These are phyloP conservation scores for Penicillium sp. DNA, from an alignment of 2,329 filamentous ascomycete species.

Conservation along the genomic window DNA sequence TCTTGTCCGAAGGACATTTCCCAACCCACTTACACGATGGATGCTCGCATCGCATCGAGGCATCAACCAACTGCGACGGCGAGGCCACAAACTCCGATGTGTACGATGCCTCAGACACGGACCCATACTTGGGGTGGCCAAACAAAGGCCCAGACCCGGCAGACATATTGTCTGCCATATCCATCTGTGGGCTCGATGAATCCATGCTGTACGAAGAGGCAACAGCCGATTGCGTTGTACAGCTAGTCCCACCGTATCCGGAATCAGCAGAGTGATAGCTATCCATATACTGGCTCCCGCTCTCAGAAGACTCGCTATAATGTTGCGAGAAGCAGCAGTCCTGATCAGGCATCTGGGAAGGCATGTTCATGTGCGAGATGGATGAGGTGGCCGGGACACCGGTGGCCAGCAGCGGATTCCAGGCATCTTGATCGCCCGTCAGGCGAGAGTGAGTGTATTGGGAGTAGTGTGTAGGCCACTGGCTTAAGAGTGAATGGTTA, in stretches of 20 bases:
- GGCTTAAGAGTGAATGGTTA: conserved; percentile 20
- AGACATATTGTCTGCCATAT: conserved; percentile 20
- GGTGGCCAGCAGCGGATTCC: conserved; percentile 35
- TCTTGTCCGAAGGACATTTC: conserved; percentile 43
- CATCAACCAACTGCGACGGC: conserved; percentile 53
- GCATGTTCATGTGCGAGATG: conserved; percentile 18
- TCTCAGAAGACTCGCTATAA: conserved; percentile 32
- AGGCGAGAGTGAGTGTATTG: conserved; percentile 22
- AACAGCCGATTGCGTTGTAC: conserved; percentile 29
- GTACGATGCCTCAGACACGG: conserved; percentile 10
- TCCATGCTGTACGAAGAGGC: conserved; percentile 31
- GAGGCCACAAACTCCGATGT: conserved; percentile 41
- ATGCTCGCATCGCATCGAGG: conserved; percentile 31
- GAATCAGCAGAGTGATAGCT: conserved; percentile 34
- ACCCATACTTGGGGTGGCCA: conserved; percentile 15
- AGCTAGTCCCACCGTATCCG: conserved; percentile 35
- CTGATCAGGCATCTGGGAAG: conserved; percentile 18
- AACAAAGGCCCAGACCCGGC: conserved; percentile 19
- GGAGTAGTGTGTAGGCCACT: conserved; percentile 22
- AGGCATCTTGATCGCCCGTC: conserved; percentile 29
- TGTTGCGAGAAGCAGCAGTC: conserved; percentile 25
- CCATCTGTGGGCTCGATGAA: conserved; percentile 29
- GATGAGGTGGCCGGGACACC: conserved; percentile 21
- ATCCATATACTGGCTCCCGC: conserved; percentile 32
- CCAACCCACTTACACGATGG: conserved; percentile 34